Evolutionary conservation across 345 rosid species (phyloP).

Genomic region (Salix viminalis): DNA sequence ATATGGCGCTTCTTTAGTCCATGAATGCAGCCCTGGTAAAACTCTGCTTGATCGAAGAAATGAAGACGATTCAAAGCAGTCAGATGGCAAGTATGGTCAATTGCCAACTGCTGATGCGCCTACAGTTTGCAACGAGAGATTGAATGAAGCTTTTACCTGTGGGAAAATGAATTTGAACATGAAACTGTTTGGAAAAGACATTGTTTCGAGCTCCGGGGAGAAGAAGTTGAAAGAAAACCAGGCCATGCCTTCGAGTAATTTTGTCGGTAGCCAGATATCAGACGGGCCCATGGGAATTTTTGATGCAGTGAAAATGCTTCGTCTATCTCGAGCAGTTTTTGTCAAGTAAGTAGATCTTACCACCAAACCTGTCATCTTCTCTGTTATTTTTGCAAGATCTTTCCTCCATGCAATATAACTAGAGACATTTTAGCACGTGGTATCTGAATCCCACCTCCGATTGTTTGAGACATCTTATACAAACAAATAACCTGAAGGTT

Average conservation of each 20-base stretch:
- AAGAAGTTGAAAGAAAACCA: conserved; percentile 26
- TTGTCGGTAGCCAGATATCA: conserved; percentile 13
- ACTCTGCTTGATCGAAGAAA: conserved; percentile 20
- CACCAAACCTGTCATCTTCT: neutral
- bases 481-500: neutral
- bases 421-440: neutral
- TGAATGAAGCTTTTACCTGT: conserved; percentile 20
- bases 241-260: conserved; percentile 14
- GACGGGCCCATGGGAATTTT: conserved; percentile 48
- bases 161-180: conserved; percentile 11
- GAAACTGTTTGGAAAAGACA: conserved; percentile 10
- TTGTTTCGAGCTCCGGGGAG: conserved; percentile 39
- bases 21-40: conserved; percentile 14
- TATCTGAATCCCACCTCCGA: neutral
- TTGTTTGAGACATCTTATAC: neutral
- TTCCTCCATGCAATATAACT: neutral
- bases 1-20: conserved; percentile 12
- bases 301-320: conserved; percentile 57
- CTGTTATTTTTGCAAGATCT: neutral
- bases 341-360: conserved; percentile 54
- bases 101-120: conserved; percentile 3
- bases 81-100: conserved; percentile 3
- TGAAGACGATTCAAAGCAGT: conserved; percentile 15
- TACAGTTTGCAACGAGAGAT: conserved; percentile 8
- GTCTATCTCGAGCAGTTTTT: conserved; percentile 60